Conservation (phyloP, 768 basidiomycete species). For the Lentinula detonsa region DNA sequence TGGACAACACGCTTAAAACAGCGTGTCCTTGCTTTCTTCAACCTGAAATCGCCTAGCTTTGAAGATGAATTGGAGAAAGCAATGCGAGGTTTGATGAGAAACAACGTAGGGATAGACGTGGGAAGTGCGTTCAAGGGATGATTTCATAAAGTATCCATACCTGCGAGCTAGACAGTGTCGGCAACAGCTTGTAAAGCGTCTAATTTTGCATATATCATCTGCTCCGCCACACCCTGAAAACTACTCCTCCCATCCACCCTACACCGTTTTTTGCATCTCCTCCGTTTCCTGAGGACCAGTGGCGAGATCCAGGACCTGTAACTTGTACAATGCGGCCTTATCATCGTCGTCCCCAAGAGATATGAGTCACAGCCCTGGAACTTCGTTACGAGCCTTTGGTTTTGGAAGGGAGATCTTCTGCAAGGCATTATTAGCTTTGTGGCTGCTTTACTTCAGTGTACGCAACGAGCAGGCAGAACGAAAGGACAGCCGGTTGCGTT, state of each 20-base stretch:
- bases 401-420: background rate
- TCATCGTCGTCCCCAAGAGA: too few relatives aligned
- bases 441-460: background rate
- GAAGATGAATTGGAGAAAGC: constrained; percentile 79
- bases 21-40: constrained; percentile 37
- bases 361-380: too few relatives aligned
- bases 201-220: too few relatives aligned
- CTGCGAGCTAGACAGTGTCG: too few relatives aligned
- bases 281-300: too few relatives aligned
- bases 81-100: constrained; percentile 71
- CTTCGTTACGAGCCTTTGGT: too few relatives aligned
- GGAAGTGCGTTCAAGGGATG: constrained; percentile 43
- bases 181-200: too few relatives aligned
- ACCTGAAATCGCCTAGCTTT: constrained; percentile 47
- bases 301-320: too few relatives aligned
- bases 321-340: too few relatives aligned
- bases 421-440: background rate
- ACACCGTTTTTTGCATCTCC: too few relatives aligned
- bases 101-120: constrained; percentile 75
- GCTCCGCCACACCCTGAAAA: too few relatives aligned
- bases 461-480: background rate
- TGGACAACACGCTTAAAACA: constrained; percentile 50
- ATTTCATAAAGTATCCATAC: background rate
- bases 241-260: too few relatives aligned
- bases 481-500: background rate